Conservation (phyloP, 2,329 filamentous ascomycete genomes). For the Fusarium nurragi region DNA sequence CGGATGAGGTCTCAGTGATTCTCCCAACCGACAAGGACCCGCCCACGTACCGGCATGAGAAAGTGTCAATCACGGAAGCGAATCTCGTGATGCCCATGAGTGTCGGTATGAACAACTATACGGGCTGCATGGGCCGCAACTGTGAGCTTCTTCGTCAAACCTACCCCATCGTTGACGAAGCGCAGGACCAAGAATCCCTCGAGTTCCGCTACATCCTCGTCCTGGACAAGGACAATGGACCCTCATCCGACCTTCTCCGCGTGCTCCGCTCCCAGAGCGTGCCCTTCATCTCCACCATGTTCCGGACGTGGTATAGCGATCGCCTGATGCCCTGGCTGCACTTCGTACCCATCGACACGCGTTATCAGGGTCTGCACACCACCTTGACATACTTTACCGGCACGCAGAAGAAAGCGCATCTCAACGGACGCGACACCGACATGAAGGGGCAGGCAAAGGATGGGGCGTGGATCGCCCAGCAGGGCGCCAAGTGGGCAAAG, state of each 20-base stretch:
- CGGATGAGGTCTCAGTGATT: constrained; percentile 63
- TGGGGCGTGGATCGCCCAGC: constrained; percentile 71
- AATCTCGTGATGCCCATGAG: constrained; percentile 64
- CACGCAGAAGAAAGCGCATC: constrained; percentile 53
- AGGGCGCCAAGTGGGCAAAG: constrained; percentile 72
- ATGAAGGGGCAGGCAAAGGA: constrained; percentile 61
- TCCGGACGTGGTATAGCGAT: constrained; percentile 82
- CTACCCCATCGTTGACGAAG: constrained; percentile 53
- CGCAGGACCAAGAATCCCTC: constrained; percentile 61
- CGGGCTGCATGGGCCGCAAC: constrained; percentile 62
- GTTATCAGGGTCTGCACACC: constrained; percentile 77
- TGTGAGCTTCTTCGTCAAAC: constrained; percentile 45
- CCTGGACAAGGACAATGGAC: constrained; percentile 75
- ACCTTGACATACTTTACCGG: constrained; percentile 80
- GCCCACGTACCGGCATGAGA: constrained; percentile 63
- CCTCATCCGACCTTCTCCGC: constrained; percentile 66
- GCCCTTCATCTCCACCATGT: constrained; percentile 76
- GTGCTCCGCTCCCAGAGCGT: constrained; percentile 73
- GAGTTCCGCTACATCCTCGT: constrained; percentile 76
- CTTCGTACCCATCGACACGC: constrained; percentile 79
- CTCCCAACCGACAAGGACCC: constrained; percentile 56
- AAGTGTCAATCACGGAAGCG: constrained; percentile 62
- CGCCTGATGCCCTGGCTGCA: constrained; percentile 80
- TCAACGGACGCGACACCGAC: constrained; percentile 58
- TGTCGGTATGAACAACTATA: constrained; percentile 67